phyloP scores from a whole-genome alignment of 768 basidiomycete species.

The Psilocybe azurescens region DNA sequence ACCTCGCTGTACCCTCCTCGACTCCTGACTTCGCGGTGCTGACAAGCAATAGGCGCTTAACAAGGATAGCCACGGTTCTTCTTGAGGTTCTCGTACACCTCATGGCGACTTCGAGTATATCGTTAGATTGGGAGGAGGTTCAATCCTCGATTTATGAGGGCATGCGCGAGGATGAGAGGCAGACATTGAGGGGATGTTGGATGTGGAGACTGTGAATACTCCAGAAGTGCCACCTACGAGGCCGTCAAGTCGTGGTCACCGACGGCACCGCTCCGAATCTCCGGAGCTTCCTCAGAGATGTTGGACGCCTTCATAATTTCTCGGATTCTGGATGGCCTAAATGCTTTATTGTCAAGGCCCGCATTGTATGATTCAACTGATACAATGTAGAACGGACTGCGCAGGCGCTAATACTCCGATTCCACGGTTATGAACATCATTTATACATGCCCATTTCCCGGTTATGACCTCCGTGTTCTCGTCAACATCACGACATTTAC shows the following conservation, averaged over 20 bases:
- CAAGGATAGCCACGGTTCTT: neutral
- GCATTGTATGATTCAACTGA: no score
- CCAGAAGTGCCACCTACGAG: no score
- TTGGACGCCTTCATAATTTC: slow-evolving; percentile 7
- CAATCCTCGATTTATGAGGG: neutral
- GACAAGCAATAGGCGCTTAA: neutral
- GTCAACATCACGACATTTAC: no score
- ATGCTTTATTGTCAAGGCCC: no score
- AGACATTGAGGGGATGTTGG: neutral
- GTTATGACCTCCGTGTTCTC: no score
- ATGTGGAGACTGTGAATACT: no score
- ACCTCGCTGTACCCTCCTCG: neutral
- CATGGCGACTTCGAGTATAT: neutral
- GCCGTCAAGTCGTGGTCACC: no score
- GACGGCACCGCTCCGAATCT: neutral
- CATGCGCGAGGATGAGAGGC: neutral
- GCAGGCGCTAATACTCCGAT: no score
- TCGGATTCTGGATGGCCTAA: neutral
- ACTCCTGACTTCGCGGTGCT: neutral
- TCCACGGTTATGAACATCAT: no score
- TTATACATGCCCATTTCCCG: no score
- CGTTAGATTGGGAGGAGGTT: neutral
- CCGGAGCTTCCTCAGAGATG: neutral
- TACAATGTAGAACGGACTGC: no score
- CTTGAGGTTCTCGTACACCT: neutral